A percentile compares a stretch with the other conserved stretches of the same genome.
phyloP scores from a whole-genome alignment of 1,284 basidiomycete genomes.

The Microstroma glucosiphilum region DNA sequence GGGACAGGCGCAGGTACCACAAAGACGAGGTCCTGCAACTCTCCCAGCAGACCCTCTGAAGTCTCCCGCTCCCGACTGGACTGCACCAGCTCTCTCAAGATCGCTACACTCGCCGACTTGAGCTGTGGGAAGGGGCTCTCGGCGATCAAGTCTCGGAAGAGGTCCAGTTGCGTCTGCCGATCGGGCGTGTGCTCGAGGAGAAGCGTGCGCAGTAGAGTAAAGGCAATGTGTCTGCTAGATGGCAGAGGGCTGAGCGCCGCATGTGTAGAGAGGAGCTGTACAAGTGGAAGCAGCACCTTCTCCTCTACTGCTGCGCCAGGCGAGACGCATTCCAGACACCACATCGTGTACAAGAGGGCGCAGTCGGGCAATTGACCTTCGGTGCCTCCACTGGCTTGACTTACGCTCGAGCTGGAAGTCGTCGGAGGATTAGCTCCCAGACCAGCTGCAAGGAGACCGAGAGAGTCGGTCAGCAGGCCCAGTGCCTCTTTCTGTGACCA shows the following conservation, averaged over 20 bases:
- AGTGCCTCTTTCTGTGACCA: slow-evolving; percentile 8
- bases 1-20: background rate
- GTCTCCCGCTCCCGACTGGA: background rate
- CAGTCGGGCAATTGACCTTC: slow-evolving; percentile 13
- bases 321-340: slow-evolving; percentile 16
- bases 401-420: slow-evolving; percentile 4
- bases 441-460: slow-evolving; percentile 6
- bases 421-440: no score
- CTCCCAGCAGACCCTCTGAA: background rate
- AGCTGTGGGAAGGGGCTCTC: slow-evolving; percentile 34
- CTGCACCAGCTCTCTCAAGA: slow-evolving; percentile 5
- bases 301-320: slow-evolving; percentile 16
- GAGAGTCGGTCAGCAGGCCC: slow-evolving; percentile 10
- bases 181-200: slow-evolving; percentile 15
- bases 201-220: slow-evolving; percentile 23
- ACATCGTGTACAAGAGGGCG: slow-evolving; percentile 15
- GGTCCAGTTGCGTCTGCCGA: slow-evolving; percentile 10
- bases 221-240: slow-evolving; percentile 20
- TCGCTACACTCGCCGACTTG: slow-evolving; percentile 16
- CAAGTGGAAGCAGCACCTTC: slow-evolving; percentile 20
- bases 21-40: background rate
- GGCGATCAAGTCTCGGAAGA: slow-evolving; percentile 20
- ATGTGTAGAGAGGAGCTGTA: slow-evolving; percentile 31
- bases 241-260: slow-evolving; percentile 30
- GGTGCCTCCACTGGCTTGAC: slow-evolving; percentile 4